Conservation (phyloP, 495 filamentous ascomycete species). For the Pseudoneurospora amorphoporcata region DNA sequence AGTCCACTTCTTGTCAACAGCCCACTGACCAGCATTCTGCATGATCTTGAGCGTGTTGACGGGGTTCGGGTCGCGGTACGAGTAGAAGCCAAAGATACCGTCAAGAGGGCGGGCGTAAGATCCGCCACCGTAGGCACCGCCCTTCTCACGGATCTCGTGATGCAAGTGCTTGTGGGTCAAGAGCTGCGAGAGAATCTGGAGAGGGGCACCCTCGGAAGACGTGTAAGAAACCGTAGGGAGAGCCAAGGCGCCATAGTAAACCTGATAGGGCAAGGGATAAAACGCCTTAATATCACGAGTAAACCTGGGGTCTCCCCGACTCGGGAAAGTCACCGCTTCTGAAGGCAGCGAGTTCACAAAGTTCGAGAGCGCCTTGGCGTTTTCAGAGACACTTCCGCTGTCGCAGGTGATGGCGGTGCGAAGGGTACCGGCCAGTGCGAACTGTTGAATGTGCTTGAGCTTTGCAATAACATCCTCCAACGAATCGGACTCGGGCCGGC, state of each 20-base stretch:
- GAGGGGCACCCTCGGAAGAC: constrained; percentile 58
- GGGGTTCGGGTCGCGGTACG: constrained; percentile 95
- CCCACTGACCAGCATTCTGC: constrained; percentile 71
- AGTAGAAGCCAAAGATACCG: constrained; percentile 88
- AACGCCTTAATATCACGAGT: constrained; percentile 57
- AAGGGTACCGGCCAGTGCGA: constrained; percentile 56
- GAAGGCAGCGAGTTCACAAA: constrained; percentile 57
- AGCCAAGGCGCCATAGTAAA: constrained; percentile 79
- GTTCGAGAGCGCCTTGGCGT: constrained; percentile 59
- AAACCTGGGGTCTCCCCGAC: constrained; percentile 19
- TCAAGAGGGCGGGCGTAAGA: constrained; percentile 70
- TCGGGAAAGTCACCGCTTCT: constrained; percentile 26
- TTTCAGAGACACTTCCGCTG: constrained; percentile 51
- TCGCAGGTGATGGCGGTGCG: constrained; percentile 85
- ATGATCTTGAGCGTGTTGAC: constrained; percentile 80
- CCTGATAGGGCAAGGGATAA: constrained; percentile 92
- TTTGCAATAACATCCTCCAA: constrained; percentile 71
- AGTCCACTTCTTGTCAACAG: constrained; percentile 73
- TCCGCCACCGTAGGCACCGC: constrained; percentile 89
- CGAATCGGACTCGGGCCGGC: constrained; percentile 45
- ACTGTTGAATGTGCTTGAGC: constrained; percentile 73
- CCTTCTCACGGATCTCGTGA: constrained; percentile 96
- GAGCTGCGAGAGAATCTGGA: constrained; percentile 83
- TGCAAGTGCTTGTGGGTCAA: constrained; percentile 96
- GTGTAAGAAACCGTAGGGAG: constrained; percentile 80